phyloP scores from a whole-genome alignment of 208 protist genomes.

The Blastocrithidia nonstop region DNA sequence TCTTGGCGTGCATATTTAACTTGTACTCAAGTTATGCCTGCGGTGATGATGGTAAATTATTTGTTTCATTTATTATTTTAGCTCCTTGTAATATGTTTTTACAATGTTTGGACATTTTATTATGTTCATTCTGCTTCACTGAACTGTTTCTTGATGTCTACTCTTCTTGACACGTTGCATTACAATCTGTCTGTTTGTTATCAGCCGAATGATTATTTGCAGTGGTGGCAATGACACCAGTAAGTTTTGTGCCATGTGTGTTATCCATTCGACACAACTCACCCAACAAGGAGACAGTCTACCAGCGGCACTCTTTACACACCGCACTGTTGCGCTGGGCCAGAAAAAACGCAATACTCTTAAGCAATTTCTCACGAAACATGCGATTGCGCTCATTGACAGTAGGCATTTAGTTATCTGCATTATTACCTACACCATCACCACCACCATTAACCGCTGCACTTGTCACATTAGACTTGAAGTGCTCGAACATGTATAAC shows the following conservation, averaged over 20 bases:
- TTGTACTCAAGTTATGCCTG: constrained; percentile 20
- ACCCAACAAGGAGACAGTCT: constrained; percentile 58
- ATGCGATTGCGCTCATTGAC: constrained; percentile 3
- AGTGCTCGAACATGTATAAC: constrained; percentile 53
- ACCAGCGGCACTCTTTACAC: constrained; percentile 57
- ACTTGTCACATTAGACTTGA: background rate
- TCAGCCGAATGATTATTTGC: background rate
- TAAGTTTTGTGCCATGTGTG: constrained; percentile 8
- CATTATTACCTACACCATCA: background rate
- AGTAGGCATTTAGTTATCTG: background rate
- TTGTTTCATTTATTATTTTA: background rate
- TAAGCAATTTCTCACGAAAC: constrained; percentile 35
- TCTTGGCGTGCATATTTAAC: constrained; percentile 42
- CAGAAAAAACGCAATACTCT: constrained; percentile 55
- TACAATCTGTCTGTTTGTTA: no score
- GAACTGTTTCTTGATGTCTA: no score
- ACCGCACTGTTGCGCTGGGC: constrained; percentile 54
- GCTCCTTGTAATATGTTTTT: background rate
- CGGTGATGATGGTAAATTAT: constrained; percentile 5
- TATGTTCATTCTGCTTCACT: background rate
- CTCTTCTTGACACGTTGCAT: no score
- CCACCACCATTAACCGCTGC: no score
- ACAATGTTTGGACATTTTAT: background rate
- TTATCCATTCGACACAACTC: constrained; percentile 67
- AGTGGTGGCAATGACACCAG: constrained; percentile 1